Evolutionary conservation across 2,329 filamentous ascomycete species (phyloP), one percentile per base, ranked within the genome.

Genomic region (Exophiala viscosa): DNA sequence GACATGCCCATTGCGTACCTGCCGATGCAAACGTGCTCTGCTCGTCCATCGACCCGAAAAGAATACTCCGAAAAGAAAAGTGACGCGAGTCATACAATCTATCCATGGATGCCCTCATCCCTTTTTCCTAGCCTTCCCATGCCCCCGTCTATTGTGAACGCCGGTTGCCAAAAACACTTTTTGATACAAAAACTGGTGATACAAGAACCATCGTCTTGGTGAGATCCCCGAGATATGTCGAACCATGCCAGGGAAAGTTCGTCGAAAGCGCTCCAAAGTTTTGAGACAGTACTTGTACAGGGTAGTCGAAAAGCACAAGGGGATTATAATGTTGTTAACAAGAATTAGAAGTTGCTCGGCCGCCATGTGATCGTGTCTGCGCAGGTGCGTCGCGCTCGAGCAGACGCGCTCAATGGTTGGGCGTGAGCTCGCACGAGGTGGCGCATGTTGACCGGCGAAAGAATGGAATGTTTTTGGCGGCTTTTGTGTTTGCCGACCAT

Each of bases 241-340:
- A 55, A 54, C 58, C 57, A 53, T 20, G 47, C 40, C 51, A 44
- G 45, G 48, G 44, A 55, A 47, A 35, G 50, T 50, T 55, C 60
- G 59, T 59, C 57, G 57, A 54, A 45, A 61, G 61, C 57, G 60
- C 60, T 58, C 53, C 54, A 57, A 58, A 45, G 32, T 53, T 34
- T 55, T 55, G 47, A 50, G 50, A 60, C 51, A 51, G 49, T 63
- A 63, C 43, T 63, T 63, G 59, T 63, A 63, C 60, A 63, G 60
- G 60, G 60, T 60, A 61, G 49, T 62, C 57, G 48, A 61, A 62
- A 52, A 50, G 47, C 52, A 52, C 15, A 54, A 42, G 38, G 45
- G 52, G 40, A 58, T 59, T 59, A 59, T 52, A 61, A 57, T 35
- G 20, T 42, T 54, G 39, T 54, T 39, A 46, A 31, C 44, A 32